Evolutionary conservation across 1,284 basidiomycete genomes (phyloP), one percentile per base, ranked within the genome.

Genomic region (Phellopilus nigrolimitatus): DNA sequence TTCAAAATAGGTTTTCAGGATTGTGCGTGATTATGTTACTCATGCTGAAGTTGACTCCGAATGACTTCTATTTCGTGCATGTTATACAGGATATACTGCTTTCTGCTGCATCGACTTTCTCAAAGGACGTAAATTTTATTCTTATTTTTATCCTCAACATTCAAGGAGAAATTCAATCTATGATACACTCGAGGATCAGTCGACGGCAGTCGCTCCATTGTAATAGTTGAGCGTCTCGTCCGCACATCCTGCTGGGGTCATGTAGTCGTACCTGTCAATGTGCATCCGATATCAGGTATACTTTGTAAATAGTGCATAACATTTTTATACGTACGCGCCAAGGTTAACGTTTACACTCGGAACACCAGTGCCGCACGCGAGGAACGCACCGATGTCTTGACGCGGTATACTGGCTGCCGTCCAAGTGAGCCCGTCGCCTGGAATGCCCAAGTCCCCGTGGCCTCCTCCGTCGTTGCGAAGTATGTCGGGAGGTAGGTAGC

Each of bases 141-240:
- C n/a, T n/a, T n/a, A n/a, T n/a, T n/a, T n/a, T n/a, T n/a, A n/a
- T n/a, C n/a, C n/a, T n/a, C n/a, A n/a, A n/a, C n/a, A n/a, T n/a
- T n/a, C n/a, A n/a, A n/a, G n/a, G n/a, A n/a, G n/a, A n/a, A n/a
- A n/a, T n/a, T n/a, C n/a, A n/a, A n/a, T n/a, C n/a, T n/a, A n/a
- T n/a, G n/a, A n/a, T n/a, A n/a, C n/a, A n/a, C n/a, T n/a, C n/a
- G n/a, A n/a, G n/a, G n/a, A n/a, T 49, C 42, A 55, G 37, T 51
- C 45, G 34, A 56, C 54, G 31, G 71, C 66, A 13, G 65, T 68
- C 1, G 70, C 61, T 5, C 78, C 80, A 3, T 79, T 82, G 64
- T 82, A 83, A 9, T 75, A 79, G 60, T 82, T 77, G 54, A 83
- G 76, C 0, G 80, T 82, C 66, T 81, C 70, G 61, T 82, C 80